Percentiles rank a stretch among this genome's conserved stretches.
Conservation (phyloP, 1,284 basidiomycete species). For the Cutaneotrichosporon sp. region DNA sequence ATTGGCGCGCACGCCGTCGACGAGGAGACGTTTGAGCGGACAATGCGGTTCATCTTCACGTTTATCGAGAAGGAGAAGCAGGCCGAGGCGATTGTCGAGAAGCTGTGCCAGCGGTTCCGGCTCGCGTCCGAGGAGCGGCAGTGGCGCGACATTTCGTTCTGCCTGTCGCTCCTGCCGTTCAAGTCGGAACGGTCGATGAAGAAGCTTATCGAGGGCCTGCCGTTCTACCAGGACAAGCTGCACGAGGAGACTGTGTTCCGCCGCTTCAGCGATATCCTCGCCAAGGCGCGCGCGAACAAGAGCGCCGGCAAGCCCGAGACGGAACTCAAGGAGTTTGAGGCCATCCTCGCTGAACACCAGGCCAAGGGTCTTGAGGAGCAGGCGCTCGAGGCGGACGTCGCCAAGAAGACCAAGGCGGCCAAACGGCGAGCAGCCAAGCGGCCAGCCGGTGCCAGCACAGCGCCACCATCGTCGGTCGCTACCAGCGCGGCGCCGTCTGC, state of each 20-base stretch:
- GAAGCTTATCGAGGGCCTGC: slow-evolving; percentile 88
- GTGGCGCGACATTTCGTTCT: slow-evolving; percentile 97
- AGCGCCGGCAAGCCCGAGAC: slow-evolving; percentile 81
- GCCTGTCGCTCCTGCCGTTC: slow-evolving; percentile 88
- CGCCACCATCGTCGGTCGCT: background rate
- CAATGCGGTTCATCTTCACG: slow-evolving; percentile 90
- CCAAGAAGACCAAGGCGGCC: slow-evolving; percentile 71
- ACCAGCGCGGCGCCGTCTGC: background rate
- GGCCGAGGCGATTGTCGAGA: slow-evolving; percentile 90
- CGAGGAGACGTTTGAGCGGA: slow-evolving; percentile 84
- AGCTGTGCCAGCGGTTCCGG: slow-evolving; percentile 89
- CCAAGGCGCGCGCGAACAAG: slow-evolving; percentile 76
- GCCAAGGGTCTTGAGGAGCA: slow-evolving; percentile 85
- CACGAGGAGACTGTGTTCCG: slow-evolving; percentile 79
- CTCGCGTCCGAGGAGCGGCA: slow-evolving; percentile 82
- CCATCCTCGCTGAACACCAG: slow-evolving; percentile 75
- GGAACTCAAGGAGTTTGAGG: slow-evolving; percentile 84
- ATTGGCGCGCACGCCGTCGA: slow-evolving; percentile 90
- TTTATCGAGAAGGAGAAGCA: slow-evolving; percentile 99
- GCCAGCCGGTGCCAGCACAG: slow-evolving; percentile 1
- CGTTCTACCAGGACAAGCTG: slow-evolving; percentile 90
- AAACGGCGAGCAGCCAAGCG: slow-evolving; percentile 56
- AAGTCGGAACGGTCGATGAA: slow-evolving; percentile 94
- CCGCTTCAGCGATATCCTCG: slow-evolving; percentile 81
- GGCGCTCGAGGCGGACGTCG: slow-evolving; percentile 74